Evolutionary conservation across 139 green algal species (phyloP).

Genomic region (Volvox africanus): DNA sequence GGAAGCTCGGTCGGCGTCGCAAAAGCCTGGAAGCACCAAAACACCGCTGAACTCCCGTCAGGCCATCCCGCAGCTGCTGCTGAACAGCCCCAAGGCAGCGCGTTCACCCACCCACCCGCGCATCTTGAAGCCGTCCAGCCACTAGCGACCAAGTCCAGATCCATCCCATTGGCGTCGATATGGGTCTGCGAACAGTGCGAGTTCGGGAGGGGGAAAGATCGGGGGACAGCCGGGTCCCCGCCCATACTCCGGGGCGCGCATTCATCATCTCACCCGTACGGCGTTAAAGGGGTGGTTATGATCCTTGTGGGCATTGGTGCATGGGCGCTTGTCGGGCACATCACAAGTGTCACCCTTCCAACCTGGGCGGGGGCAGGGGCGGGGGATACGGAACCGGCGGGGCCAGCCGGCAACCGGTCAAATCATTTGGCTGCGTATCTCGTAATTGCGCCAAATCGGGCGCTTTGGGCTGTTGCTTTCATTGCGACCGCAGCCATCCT

Average conservation of each 20-base stretch:
- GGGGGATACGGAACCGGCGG: too few species aligned
- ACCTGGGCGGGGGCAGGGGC: not conserved
- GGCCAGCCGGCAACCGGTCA: too few species aligned
- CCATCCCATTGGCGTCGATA: constrained; percentile 10
- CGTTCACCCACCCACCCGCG: not conserved
- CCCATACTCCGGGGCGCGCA: not conserved
- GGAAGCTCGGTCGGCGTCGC: constrained; percentile 27
- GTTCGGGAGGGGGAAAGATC: not conserved
- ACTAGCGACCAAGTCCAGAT: not conserved
- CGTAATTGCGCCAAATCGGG: too few species aligned
- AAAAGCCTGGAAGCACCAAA: constrained; percentile 2
- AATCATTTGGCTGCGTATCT: too few species aligned
- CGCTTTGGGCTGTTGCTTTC: too few species aligned
- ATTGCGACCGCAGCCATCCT: too few species aligned
- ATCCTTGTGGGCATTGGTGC: constrained; percentile 22
- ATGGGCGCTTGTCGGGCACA: not conserved
- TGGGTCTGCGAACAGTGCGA: not conserved
- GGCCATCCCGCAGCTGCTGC: too few species aligned
- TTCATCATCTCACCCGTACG: not conserved
- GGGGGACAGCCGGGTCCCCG: not conserved
- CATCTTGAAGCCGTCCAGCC: constrained; percentile 23
- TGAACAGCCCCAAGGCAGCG: too few species aligned
- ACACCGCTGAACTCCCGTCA: not conserved
- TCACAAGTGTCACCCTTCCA: constrained; percentile 24
- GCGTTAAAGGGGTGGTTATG: not conserved